Percentiles rank a stretch among this genome's conserved stretches.
These are phyloP conservation scores for Nitzschia sp. DNA, from an alignment of 108 stramenopile genomes.

Conservation along the genomic window DNA sequence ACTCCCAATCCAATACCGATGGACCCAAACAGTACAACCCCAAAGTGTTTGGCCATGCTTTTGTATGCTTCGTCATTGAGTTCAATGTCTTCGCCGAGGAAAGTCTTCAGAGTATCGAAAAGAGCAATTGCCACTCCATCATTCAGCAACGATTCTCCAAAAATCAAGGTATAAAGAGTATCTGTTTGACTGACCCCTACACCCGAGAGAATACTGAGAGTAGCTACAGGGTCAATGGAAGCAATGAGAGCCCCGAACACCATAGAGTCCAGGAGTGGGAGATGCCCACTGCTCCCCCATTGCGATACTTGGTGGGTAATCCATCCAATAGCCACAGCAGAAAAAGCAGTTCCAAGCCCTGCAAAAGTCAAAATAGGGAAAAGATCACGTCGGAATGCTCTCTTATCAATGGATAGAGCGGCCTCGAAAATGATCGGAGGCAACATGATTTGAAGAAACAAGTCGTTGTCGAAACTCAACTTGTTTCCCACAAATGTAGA, in stretches of 20 bases:
- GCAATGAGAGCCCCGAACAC: slow-evolving; percentile 88
- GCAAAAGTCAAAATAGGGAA: slow-evolving; percentile 81
- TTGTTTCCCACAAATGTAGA: slow-evolving; percentile 34
- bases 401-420: slow-evolving; percentile 69
- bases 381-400: slow-evolving; percentile 67
- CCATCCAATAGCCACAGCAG: slow-evolving; percentile 67
- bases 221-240: slow-evolving; percentile 87
- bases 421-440: slow-evolving; percentile 90
- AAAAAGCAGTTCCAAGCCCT: slow-evolving; percentile 69
- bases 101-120: slow-evolving; percentile 48
- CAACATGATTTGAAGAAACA: slow-evolving; percentile 79
- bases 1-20: slow-evolving; percentile 55
- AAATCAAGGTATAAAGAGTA: slow-evolving; percentile 84
- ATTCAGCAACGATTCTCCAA: slow-evolving; percentile 94
- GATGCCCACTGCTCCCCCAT: slow-evolving; percentile 20
- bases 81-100: slow-evolving; percentile 38
- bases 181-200: slow-evolving; percentile 77
- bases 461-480: slow-evolving; percentile 75
- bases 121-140: slow-evolving; percentile 88
- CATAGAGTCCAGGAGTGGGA: slow-evolving; percentile 72
- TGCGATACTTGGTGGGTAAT: slow-evolving; percentile 51
- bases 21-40: slow-evolving; percentile 40
- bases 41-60: slow-evolving; percentile 42
- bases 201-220: slow-evolving; percentile 68
- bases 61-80: slow-evolving; percentile 18